phyloP scores from a whole-genome alignment of 2,329 filamentous ascomycete genomes.

The Cercospora brassicicola region DNA sequence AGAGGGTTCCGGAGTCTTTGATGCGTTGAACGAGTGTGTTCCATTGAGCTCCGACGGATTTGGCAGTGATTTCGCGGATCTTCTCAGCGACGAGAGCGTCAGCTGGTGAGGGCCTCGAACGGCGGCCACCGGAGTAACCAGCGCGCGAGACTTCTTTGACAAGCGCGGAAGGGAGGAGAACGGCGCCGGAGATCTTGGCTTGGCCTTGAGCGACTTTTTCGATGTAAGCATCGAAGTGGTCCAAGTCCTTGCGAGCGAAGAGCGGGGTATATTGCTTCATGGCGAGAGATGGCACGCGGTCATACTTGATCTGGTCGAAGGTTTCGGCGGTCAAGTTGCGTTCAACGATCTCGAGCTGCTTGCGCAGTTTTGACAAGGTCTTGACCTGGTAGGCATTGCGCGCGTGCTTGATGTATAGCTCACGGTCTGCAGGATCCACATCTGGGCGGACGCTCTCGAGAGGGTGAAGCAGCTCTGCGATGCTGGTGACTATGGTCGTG shows the following conservation, averaged over 20 bases:
- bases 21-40: constrained; percentile 59
- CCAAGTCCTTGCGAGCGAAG: constrained; percentile 54
- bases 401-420: constrained; percentile 55
- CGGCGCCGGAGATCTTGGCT: constrained; percentile 57
- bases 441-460: constrained; percentile 40
- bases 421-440: constrained; percentile 41
- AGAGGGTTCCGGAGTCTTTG: constrained; percentile 55
- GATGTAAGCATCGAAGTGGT: constrained; percentile 54
- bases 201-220: constrained; percentile 51
- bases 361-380: constrained; percentile 54
- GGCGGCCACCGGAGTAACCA: neutral
- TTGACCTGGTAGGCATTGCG: constrained; percentile 55
- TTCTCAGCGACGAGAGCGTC: constrained; percentile 36
- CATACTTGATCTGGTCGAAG: constrained; percentile 56
- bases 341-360: constrained; percentile 57
- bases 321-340: constrained; percentile 51
- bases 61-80: constrained; percentile 37
- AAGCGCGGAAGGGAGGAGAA: constrained; percentile 55
- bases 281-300: constrained; percentile 57
- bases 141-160: constrained; percentile 34
- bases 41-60: constrained; percentile 56
- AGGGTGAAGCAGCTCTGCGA: constrained; percentile 57
- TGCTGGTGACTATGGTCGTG: constrained; percentile 58
- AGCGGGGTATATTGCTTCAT: constrained; percentile 56
- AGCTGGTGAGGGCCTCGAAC: neutral